Percentiles rank a stretch among this genome's conserved stretches.
Conservation (phyloP, 805 yeast genomes). For the Starmerella lactis-condensi region DNA sequence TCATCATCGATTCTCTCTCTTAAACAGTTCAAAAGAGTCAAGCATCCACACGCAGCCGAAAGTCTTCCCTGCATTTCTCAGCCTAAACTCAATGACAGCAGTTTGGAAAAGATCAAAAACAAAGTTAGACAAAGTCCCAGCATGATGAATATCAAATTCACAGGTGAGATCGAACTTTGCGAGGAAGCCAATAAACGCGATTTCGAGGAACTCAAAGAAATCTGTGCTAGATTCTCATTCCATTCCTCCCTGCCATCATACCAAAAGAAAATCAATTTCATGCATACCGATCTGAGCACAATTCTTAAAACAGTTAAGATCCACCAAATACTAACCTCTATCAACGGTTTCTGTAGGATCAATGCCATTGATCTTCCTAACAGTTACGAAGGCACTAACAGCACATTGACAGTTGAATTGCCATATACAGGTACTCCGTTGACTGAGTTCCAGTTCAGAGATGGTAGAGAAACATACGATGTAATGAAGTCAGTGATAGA, state of each 20-base stretch:
- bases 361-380: slow-evolving; percentile 28
- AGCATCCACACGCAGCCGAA: slow-evolving; percentile 1
- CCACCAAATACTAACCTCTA: slow-evolving; percentile 23
- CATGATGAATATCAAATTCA: slow-evolving; percentile 24
- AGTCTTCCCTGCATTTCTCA: slow-evolving; percentile 27
- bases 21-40: slow-evolving; percentile 1
- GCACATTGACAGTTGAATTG: slow-evolving; percentile 24
- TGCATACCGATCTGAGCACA: slow-evolving; percentile 26
- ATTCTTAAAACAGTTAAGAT: slow-evolving; percentile 34
- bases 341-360: slow-evolving; percentile 27
- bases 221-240: too few species aligned
- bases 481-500: slow-evolving; percentile 39
- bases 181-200: slow-evolving; percentile 13
- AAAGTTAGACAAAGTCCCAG: slow-evolving; percentile 37
- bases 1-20: slow-evolving; percentile 8
- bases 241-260: too few species aligned
- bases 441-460: slow-evolving; percentile 26
- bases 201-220: too few species aligned
- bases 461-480: slow-evolving; percentile 24
- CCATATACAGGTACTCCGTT: slow-evolving; percentile 27
- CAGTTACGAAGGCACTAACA: slow-evolving; percentile 15
- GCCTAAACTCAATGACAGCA: slow-evolving; percentile 39
- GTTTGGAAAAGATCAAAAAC: slow-evolving; percentile 36
- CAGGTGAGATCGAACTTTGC: slow-evolving; percentile 17
- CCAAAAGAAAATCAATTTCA: slow-evolving; percentile 29